Evolutionary conservation across 768 basidiomycete species (phyloP).

Genomic region (Phaeotremella skinneri): DNA sequence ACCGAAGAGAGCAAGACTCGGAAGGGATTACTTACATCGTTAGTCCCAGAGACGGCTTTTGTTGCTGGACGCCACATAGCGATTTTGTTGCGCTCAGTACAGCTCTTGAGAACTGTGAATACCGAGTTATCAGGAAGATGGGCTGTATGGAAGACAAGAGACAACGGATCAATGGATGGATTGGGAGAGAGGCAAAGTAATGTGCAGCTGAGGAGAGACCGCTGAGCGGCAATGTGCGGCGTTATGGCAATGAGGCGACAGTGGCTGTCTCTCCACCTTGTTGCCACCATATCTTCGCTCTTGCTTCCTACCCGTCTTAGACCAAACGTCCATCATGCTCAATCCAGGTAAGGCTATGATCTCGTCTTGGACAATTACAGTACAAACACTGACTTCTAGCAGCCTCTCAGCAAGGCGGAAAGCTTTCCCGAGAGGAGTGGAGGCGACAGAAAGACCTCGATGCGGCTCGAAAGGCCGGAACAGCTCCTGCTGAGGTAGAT

Average conservation of each 20-base stretch:
- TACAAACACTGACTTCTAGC: conserved; percentile 7
- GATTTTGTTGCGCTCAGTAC: not conserved
- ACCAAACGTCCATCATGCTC: conserved; percentile 7
- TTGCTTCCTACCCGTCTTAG: conserved; percentile 1
- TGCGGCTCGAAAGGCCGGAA: conserved; percentile 97
- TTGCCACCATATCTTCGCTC: not conserved
- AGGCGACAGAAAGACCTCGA: conserved; percentile 94
- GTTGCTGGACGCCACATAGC: conserved; percentile 59
- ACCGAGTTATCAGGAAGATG: not conserved
- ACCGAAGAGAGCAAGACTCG: conserved; percentile 11
- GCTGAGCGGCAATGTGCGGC: not conserved
- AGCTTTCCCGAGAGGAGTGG: conserved; percentile 90
- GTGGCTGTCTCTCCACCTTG: conserved; percentile 4
- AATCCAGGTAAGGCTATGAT: conserved; percentile 12
- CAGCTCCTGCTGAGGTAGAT: conserved; percentile 91
- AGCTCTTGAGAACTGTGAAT: not conserved
- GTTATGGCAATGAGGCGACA: not conserved
- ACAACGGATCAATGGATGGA: not conserved
- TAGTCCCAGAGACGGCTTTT: conserved; percentile 85
- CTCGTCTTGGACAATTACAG: not conserved
- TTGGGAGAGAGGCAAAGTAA: not conserved
- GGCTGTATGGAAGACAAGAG: conserved; percentile 1
- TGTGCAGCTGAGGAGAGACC: too few relatives aligned
- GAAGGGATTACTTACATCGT: conserved; percentile 69
- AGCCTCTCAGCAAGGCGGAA: conserved; percentile 56